Percentiles rank a stretch among this genome's conserved stretches.
Conservation (phyloP, 805 yeast species). For the Wickerhamiella occidentalis region DNA sequence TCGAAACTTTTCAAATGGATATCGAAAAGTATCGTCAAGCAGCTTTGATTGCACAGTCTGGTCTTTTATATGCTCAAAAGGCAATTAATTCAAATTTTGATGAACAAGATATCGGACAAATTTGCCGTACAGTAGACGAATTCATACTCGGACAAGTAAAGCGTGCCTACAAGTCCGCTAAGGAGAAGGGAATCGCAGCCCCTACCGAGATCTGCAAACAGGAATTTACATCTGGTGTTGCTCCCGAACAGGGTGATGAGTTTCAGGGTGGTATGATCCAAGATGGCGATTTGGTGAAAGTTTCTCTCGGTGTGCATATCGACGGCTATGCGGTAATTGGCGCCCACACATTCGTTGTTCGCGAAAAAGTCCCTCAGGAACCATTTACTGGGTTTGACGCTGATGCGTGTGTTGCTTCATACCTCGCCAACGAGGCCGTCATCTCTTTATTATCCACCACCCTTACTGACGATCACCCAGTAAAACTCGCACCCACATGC, state of each 20-base stretch:
- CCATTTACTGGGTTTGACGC: constrained; percentile 79
- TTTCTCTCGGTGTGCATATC: constrained; percentile 78
- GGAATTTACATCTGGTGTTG: constrained; percentile 62
- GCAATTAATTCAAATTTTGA: constrained; percentile 69
- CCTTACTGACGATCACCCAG: constrained; percentile 43
- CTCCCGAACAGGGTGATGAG: constrained; percentile 51
- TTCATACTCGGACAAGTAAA: constrained; percentile 50
- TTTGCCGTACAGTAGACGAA: constrained; percentile 74
- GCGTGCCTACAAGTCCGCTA: constrained; percentile 38
- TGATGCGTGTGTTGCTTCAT: constrained; percentile 80
- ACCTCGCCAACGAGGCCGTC: constrained; percentile 82
- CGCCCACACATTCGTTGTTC: constrained; percentile 74
- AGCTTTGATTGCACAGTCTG: constrained; percentile 79
- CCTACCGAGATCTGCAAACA: constrained; percentile 87
- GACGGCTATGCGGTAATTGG: constrained; percentile 88
- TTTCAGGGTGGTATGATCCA: constrained; percentile 36
- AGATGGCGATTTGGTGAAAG: constrained; percentile 77
- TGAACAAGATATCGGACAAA: constrained; percentile 37
- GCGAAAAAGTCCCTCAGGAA: constrained; percentile 40
- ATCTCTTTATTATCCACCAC: constrained; percentile 61
- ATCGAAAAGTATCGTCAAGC: constrained; percentile 78
- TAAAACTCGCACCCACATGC: constrained; percentile 38
- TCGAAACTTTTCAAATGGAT: constrained; percentile 4
- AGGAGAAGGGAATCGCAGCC: constrained; percentile 81
- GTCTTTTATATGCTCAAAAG: constrained; percentile 50